phyloP scores from a whole-genome alignment of 805 yeast genomes.

The Candida sanyiensis region DNA sequence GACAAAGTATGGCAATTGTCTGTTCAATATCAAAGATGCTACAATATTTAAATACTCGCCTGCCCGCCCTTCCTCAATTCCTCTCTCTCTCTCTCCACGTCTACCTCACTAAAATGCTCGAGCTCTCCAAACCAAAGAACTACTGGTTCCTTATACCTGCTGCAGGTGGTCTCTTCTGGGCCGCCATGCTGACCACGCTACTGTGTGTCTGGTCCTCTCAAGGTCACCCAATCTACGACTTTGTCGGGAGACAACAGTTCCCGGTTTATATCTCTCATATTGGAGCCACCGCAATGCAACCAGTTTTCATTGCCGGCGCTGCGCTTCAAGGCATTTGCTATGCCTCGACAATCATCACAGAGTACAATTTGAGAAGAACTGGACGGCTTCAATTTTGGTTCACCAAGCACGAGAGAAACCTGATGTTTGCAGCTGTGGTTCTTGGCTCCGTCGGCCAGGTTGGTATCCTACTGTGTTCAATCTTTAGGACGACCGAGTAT shows the following conservation, averaged over 20 bases:
- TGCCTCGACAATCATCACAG: constrained; percentile 56
- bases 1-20: too few relatives aligned
- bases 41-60: too few relatives aligned
- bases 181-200: constrained; percentile 85
- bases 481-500: constrained; percentile 59
- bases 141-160: constrained; percentile 57
- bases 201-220: constrained; percentile 72
- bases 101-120: too few relatives aligned
- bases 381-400: constrained; percentile 44
- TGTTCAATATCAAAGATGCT: too few relatives aligned
- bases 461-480: constrained; percentile 68
- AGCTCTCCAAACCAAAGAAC: constrained; percentile 27
- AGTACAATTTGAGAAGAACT: constrained; percentile 52
- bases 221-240: constrained; percentile 67
- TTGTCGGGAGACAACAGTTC: constrained; percentile 39
- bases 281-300: constrained; percentile 83
- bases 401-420: constrained; percentile 32
- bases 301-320: constrained; percentile 74
- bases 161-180: constrained; percentile 67
- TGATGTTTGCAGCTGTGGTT: constrained; percentile 36
- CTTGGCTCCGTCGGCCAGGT: constrained; percentile 56
- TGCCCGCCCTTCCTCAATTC: too few relatives aligned
- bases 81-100: too few relatives aligned
- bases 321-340: constrained; percentile 75
- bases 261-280: constrained; percentile 78